These are phyloP conservation scores for Platismatia glauca DNA, from an alignment of 495 filamentous ascomycete genomes.

Conservation along the genomic window DNA sequence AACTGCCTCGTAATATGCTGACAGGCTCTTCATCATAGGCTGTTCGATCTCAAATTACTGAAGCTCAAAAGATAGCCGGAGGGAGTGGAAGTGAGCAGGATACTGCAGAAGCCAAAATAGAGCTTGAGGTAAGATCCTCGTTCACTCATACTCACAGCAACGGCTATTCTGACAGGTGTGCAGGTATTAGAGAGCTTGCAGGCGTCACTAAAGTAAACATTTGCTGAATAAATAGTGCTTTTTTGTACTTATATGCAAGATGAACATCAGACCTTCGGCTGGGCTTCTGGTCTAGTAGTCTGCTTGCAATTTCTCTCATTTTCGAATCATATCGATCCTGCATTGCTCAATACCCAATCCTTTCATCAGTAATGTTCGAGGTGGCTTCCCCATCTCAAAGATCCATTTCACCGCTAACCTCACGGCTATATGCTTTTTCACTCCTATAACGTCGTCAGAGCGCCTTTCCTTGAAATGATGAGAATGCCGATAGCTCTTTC, in stretches of 20 bases:
- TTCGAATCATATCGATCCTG: not conserved
- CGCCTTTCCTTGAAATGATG: not conserved
- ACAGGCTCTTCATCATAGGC: slow-evolving; percentile 29
- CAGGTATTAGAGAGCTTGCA: slow-evolving; percentile 69
- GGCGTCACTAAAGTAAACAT: slow-evolving; percentile 58
- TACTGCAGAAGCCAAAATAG: slow-evolving; percentile 95
- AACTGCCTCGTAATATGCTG: not conserved
- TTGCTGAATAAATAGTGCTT: not conserved
- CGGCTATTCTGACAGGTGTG: slow-evolving; percentile 9
- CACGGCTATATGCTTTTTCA: not conserved
- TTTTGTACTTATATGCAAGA: slow-evolving; percentile 5
- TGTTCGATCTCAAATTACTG: slow-evolving; percentile 69
- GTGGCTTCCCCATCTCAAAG: not conserved
- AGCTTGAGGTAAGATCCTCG: slow-evolving; percentile 72
- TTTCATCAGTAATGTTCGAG: not conserved
- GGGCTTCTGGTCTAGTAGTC: not conserved
- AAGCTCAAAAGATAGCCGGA: slow-evolving; percentile 88
- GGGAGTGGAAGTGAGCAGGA: slow-evolving; percentile 94
- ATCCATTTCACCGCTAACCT: not conserved
- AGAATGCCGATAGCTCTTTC: not conserved
- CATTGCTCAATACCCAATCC: not conserved
- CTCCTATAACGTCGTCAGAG: not conserved
- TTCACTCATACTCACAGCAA: slow-evolving; percentile 14
- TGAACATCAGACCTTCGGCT: not conserved
- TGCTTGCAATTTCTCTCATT: not conserved